phyloP scores from a whole-genome alignment of 2,329 filamentous ascomycete genomes.

The Neonectria sp. region DNA sequence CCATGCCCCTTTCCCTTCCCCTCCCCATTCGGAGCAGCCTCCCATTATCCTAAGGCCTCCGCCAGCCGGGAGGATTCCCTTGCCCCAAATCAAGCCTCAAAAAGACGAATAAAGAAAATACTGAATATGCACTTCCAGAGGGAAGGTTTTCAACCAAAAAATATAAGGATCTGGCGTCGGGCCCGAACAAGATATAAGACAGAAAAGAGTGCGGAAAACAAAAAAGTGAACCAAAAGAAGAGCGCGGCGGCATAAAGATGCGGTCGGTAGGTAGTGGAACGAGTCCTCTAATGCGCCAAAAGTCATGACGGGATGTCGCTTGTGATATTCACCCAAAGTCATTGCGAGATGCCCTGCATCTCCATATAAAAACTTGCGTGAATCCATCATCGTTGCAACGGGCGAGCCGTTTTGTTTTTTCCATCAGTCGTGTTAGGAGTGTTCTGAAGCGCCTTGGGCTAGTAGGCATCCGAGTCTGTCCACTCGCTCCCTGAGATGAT shows the following conservation, averaged over 20 bases:
- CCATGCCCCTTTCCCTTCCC: constrained; percentile 10
- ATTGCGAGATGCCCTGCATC: constrained; percentile 49
- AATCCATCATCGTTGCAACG: constrained; percentile 45
- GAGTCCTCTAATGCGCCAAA: constrained; percentile 20
- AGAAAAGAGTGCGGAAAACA: constrained; percentile 18
- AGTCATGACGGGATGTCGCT: constrained; percentile 25
- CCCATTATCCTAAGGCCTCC: constrained; percentile 32
- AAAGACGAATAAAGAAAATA: constrained; percentile 8
- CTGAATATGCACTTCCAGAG: constrained; percentile 24
- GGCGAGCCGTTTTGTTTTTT: constrained; percentile 31
- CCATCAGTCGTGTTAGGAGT: constrained; percentile 41
- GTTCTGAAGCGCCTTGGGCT: constrained; percentile 35
- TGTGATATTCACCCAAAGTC: constrained; percentile 44
- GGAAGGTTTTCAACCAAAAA: constrained; percentile 18
- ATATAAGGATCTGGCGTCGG: constrained; percentile 29
- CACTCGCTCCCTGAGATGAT: constrained; percentile 77
- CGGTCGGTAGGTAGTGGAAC: constrained; percentile 1
- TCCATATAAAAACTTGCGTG: constrained; percentile 47
- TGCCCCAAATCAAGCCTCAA: constrained; percentile 3
- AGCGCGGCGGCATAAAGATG: constrained; percentile 9
- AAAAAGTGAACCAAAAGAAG: constrained; percentile 5
- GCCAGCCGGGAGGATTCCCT: constrained; percentile 11
- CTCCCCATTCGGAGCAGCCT: constrained; percentile 16
- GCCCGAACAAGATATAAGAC: constrained; percentile 31
- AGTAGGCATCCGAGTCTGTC: constrained; percentile 76